phyloP scores from a whole-genome alignment of 176 grass and related monocot genomes.

The Oryza meyeriana region DNA sequence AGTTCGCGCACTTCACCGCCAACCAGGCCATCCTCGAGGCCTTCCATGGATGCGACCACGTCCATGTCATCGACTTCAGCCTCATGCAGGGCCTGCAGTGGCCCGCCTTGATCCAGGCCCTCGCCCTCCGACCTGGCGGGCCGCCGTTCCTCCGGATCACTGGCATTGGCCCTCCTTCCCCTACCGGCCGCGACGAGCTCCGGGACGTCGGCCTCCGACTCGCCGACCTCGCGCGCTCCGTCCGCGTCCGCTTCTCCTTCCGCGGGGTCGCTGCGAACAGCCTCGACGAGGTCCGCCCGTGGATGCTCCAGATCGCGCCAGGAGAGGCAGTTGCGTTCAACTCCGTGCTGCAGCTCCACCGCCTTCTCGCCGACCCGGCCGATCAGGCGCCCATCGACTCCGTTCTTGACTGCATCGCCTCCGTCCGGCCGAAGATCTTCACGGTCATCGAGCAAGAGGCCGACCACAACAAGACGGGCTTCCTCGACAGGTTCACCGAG shows the following conservation, averaged over 20 bases:
- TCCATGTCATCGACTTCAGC: conserved; percentile 94
- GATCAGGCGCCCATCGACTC: conserved; percentile 53
- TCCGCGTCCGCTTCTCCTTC: conserved; percentile 79
- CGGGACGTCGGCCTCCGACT: conserved; percentile 80
- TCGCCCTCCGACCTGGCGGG: conserved; percentile 80
- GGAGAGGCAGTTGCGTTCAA: conserved; percentile 84
- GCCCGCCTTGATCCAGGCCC: conserved; percentile 87
- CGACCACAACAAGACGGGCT: conserved; percentile 80
- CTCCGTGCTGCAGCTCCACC: conserved; percentile 91
- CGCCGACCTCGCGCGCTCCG: conserved; percentile 77
- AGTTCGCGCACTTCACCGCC: conserved; percentile 96
- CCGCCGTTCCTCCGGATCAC: conserved; percentile 81
- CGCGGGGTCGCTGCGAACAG: conserved; percentile 79
- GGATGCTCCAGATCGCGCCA: conserved; percentile 70
- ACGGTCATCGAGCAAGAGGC: conserved; percentile 93
- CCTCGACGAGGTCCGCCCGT: conserved; percentile 73
- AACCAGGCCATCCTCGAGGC: conserved; percentile 96
- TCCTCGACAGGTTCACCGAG: conserved; percentile 93
- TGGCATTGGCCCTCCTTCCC: conserved; percentile 81
- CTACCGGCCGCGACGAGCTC: conserved; percentile 65
- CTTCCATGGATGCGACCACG: conserved; percentile 53
- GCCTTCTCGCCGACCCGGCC: conserved; percentile 48
- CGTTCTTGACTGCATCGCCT: conserved; percentile 58
- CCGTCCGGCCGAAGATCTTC: conserved; percentile 60
- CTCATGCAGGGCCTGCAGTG: conserved; percentile 95